Conservation (phyloP, 2,329 filamentous ascomycete genomes). For the Tolypocladium amazonense region DNA sequence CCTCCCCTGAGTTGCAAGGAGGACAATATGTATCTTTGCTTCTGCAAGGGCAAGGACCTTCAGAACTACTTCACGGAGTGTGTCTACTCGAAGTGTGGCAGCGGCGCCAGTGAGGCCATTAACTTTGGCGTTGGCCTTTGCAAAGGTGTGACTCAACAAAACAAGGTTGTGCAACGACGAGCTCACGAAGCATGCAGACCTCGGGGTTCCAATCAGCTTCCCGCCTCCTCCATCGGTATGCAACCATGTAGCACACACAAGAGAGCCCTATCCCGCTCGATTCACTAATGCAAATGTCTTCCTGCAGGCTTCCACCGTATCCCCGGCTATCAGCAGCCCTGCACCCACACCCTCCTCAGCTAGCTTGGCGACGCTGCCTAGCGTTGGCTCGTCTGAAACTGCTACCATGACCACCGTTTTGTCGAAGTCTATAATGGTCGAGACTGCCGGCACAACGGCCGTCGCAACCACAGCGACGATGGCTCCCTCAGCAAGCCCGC, state of each 20-base stretch:
- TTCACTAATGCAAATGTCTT: neutral
- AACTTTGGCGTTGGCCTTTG: conserved; percentile 19
- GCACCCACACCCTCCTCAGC: neutral
- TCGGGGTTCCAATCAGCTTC: neutral
- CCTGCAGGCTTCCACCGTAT: neutral
- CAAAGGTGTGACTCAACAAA: conserved; percentile 5
- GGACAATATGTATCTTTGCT: conserved; percentile 19
- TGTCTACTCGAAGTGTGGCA: conserved; percentile 6
- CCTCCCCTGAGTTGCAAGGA: conserved; percentile 17
- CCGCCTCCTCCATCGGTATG: neutral
- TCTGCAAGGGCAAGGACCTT: conserved; percentile 14
- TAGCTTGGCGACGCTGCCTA: neutral
- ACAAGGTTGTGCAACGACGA: neutral
- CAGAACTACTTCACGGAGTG: conserved; percentile 15
- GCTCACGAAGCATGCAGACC: neutral
- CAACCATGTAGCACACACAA: neutral
- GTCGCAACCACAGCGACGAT: neutral
- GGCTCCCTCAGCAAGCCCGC: neutral
- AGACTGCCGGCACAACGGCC: neutral
- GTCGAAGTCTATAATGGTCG: neutral
- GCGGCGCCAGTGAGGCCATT: conserved; percentile 6
- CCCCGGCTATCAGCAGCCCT: neutral
- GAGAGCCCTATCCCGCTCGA: neutral
- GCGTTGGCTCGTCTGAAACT: neutral
- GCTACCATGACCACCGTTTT: too few relatives aligned